phyloP scores from a whole-genome alignment of 2,329 filamentous ascomycete species.

The Fusarium sp. region DNA sequence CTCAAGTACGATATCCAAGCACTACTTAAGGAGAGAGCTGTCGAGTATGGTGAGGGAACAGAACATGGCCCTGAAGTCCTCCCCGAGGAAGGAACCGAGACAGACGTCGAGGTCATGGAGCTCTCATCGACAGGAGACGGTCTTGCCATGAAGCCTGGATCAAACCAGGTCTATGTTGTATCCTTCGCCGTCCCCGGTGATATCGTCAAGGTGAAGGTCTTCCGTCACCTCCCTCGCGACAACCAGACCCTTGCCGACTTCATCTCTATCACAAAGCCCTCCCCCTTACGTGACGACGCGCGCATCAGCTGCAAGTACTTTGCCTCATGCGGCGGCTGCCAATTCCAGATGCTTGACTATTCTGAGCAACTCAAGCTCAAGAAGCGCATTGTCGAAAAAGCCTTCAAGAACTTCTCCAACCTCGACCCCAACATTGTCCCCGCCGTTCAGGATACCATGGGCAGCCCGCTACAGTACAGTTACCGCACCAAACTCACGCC shows the following conservation, averaged over 20 bases:
- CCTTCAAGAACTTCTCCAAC: conserved; percentile 90
- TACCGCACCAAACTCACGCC: conserved; percentile 98
- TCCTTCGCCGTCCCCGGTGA: conserved; percentile 92
- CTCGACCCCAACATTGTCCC: conserved; percentile 81
- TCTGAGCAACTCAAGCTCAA: conserved; percentile 87
- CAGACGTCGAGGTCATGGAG: conserved; percentile 82
- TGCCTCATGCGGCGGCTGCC: conserved; percentile 86
- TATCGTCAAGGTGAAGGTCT: conserved; percentile 79
- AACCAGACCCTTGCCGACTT: conserved; percentile 85
- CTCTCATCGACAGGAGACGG: conserved; percentile 94
- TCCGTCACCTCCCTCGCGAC: conserved; percentile 73
- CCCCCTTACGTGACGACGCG: conserved; percentile 78
- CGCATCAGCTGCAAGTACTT: conserved; percentile 90
- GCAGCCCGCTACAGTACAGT: conserved; percentile 88
- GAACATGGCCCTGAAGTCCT: conserved; percentile 55
- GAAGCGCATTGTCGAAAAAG: conserved; percentile 86
- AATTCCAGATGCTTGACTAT: conserved; percentile 97
- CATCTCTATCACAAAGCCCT: conserved; percentile 78
- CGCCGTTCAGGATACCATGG: conserved; percentile 82
- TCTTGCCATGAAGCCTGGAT: conserved; percentile 77
- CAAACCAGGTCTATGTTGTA: conserved; percentile 79
- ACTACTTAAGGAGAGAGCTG: conserved; percentile 59
- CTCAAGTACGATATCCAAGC: conserved; percentile 71
- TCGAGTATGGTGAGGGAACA: conserved; percentile 43
- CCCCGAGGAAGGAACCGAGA: conserved; percentile 76